Base-by-base conservation (phyloP, 2,329 filamentous ascomycete genomes). In the Sporothrix humicola region DNA sequence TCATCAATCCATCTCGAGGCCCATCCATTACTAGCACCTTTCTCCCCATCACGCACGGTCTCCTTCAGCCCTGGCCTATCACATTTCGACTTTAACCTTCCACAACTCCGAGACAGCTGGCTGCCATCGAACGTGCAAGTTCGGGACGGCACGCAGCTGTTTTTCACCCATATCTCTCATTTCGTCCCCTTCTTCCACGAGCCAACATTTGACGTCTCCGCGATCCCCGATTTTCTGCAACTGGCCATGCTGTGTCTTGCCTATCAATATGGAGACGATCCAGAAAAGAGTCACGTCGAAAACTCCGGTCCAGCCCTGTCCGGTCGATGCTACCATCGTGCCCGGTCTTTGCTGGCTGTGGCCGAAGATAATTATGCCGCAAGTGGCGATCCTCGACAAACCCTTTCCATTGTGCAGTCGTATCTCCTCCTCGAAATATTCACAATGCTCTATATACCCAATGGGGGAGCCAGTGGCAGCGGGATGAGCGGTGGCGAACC, bases 361-460 rank as follows among this genome's bases (percentile, higher is more conserved):
- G 75, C 77, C 2, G 77, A 81, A 63, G 73, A 77, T 6, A 75
- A 77, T 2, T 76, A 80, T 50, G 52, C 23, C 17, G 42, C 63
- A 23, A n/a, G 15, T 26, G 46, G 46, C 46, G 59, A 65, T 20
- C 59, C 59, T 15, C 31, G 6, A n/a, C 59, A 46, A 17, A 78
- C 77, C 15, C 74, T 81, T 8, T 71, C 76, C 5, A 74, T 81
- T 15, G 78, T 84, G 0, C 83, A 85, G 72, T 76, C 81, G 2
- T 82, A 82, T 42, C 73, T 84, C 1, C 76, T 85, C 7, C 79
- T 84, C 1, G 79, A 84, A 69, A 80, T 84, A 8, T 83, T 79
- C 70, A 79, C 82, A n/a, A 84, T 84, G 79, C 81, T 84, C 79
- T 84, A 83, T 72, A 78, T 83, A 31, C 83, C 82, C 73, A 81